A percentile compares a stretch with the other conserved stretches of the same genome.
phyloP scores from a whole-genome alignment of 2,329 filamentous ascomycete species.

The Aureobasidium mangrovei region DNA sequence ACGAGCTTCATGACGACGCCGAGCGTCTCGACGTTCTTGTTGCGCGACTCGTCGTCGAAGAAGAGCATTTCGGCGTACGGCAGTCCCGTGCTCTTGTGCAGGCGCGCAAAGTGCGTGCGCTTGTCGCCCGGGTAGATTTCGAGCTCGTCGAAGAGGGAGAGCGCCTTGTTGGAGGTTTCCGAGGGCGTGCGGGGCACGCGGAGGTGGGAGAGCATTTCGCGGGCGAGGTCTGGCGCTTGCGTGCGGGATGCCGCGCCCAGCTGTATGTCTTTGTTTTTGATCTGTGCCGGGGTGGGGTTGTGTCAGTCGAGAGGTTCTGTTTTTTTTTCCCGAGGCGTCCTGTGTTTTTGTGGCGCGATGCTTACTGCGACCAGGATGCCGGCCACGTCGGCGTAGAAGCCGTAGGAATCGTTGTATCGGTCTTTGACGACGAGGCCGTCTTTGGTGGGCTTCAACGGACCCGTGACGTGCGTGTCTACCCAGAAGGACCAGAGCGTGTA shows the following conservation, averaged over 20 bases:
- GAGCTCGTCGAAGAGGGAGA: constrained; percentile 48
- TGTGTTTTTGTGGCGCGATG: background rate
- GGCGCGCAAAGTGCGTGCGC: constrained; percentile 69
- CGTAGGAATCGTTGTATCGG: constrained; percentile 37
- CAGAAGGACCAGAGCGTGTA: constrained; percentile 99
- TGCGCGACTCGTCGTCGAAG: constrained; percentile 86
- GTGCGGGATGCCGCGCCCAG: constrained; percentile 77
- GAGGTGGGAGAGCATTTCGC: constrained; percentile 70
- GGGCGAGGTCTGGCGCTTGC: constrained; percentile 65
- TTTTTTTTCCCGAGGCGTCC: no score
- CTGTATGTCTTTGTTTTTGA: constrained; percentile 44
- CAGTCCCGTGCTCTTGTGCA: constrained; percentile 63
- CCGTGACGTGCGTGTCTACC: constrained; percentile 85
- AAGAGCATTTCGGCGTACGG: constrained; percentile 82
- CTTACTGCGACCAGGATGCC: constrained; percentile 32
- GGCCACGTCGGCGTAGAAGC: constrained; percentile 40
- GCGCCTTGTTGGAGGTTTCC: constrained; percentile 21
- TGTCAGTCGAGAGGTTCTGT: background rate
- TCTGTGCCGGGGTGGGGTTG: constrained; percentile 30
- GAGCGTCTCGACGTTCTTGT: constrained; percentile 69
- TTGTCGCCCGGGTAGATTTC: constrained; percentile 69
- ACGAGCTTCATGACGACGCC: constrained; percentile 82
- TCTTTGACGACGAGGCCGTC: constrained; percentile 44
- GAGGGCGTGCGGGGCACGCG: constrained; percentile 47
- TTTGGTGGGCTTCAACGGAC: constrained; percentile 52